Percentiles rank a stretch among this genome's conserved stretches.
phyloP scores from a whole-genome alignment of 495 filamentous ascomycete genomes.

The Echria macrotheca region DNA sequence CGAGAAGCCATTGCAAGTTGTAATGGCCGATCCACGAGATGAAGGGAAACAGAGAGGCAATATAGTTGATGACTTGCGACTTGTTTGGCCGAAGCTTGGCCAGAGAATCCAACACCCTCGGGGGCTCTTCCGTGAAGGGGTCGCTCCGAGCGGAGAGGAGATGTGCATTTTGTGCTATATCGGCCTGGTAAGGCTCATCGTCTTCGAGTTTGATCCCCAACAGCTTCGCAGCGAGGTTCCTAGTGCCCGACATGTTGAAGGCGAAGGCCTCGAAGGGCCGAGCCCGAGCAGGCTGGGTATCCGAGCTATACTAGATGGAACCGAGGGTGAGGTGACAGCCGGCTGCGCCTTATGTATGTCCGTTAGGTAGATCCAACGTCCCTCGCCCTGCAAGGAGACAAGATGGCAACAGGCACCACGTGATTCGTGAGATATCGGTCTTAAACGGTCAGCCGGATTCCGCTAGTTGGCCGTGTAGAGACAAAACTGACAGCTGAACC shows the following conservation, averaged over 20 bases:
- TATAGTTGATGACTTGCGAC: slow-evolving; percentile 51
- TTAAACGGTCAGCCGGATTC: too few relatives aligned
- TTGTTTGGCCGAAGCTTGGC: slow-evolving; percentile 52
- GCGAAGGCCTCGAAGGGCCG: too few relatives aligned
- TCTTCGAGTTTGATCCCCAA: slow-evolving; percentile 82
- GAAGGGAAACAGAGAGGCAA: slow-evolving; percentile 76
- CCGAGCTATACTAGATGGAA: too few relatives aligned
- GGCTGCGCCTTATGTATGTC: too few relatives aligned
- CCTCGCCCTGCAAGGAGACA: too few relatives aligned
- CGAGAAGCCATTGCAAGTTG: slow-evolving; percentile 81
- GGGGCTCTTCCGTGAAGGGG: slow-evolving; percentile 78
- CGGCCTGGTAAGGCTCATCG: slow-evolving; percentile 49
- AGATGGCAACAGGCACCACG: too few relatives aligned
- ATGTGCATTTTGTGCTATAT: slow-evolving; percentile 68
- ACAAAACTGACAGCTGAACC: too few relatives aligned
- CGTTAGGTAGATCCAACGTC: too few relatives aligned
- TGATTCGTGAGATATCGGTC: too few relatives aligned
- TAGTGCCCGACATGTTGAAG: slow-evolving; percentile 44
- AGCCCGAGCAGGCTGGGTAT: too few relatives aligned
- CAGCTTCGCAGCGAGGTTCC: slow-evolving; percentile 69
- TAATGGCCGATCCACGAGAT: slow-evolving; percentile 81
- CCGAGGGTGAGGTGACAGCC: too few relatives aligned
- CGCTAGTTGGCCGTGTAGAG: too few relatives aligned
- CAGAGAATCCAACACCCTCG: slow-evolving; percentile 69
- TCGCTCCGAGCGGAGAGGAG: slow-evolving; percentile 71